Conservation (phyloP, 2,329 filamentous ascomycete genomes). For the Clonostachys sp. region DNA sequence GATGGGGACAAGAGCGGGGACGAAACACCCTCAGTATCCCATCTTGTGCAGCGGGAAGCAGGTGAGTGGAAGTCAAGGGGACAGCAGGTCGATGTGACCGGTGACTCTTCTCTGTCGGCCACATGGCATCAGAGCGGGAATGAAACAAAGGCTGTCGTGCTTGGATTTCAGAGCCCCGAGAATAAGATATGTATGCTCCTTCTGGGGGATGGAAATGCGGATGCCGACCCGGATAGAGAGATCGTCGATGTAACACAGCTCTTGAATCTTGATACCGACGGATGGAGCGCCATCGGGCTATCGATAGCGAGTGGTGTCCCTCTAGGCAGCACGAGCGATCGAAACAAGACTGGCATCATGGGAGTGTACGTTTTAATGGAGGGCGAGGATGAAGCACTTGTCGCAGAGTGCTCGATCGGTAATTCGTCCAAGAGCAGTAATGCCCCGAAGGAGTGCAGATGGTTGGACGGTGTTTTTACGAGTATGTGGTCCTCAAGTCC, state of each 20-base stretch:
- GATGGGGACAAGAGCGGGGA: not conserved
- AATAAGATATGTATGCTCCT: not conserved
- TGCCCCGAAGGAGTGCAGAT: constrained; percentile 1
- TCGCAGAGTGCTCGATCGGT: not conserved
- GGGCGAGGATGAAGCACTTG: constrained; percentile 5
- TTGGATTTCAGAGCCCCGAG: constrained; percentile 2
- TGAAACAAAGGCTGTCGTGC: constrained; percentile 5
- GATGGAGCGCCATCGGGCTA: constrained; percentile 6
- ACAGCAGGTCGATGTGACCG: constrained; percentile 1
- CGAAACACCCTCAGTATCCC: constrained; percentile 1
- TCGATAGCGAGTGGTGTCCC: not conserved
- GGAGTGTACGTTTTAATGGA: constrained; percentile 5
- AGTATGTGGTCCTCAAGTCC: constrained; percentile 2
- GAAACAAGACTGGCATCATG: not conserved
- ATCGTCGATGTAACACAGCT: not conserved
- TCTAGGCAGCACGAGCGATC: too few species aligned
- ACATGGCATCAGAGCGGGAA: constrained; percentile 8
- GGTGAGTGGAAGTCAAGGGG: constrained; percentile 8
- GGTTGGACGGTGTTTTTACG: constrained; percentile 4
- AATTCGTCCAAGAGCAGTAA: not conserved
- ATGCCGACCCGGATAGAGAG: not conserved
- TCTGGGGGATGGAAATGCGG: not conserved
- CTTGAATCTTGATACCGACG: not conserved
- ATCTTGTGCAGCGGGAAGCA: constrained; percentile 5
- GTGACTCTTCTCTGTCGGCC: constrained; percentile 9